These are phyloP conservation scores for Bruguiera gymnorhiza DNA, from an alignment of 345 rosid genomes.

Conservation along the genomic window DNA sequence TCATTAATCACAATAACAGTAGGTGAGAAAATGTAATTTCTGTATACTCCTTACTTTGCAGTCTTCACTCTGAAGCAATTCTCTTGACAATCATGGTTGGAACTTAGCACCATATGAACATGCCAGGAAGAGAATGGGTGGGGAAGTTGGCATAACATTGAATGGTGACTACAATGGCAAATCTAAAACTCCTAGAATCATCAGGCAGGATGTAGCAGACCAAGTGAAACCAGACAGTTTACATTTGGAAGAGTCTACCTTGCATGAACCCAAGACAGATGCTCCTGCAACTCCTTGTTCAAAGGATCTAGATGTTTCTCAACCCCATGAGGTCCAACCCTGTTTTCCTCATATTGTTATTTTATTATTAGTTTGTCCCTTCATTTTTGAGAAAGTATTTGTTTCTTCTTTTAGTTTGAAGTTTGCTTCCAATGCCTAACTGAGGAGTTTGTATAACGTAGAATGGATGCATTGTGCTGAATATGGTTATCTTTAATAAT, in stretches of 20 bases:
- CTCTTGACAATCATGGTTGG: not conserved
- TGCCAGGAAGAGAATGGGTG: slow-evolving; percentile 51
- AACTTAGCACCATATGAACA: slow-evolving; percentile 11
- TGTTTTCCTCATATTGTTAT: not conserved
- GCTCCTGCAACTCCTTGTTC: slow-evolving; percentile 29
- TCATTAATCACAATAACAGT: slow-evolving; percentile 33
- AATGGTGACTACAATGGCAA: slow-evolving; percentile 50
- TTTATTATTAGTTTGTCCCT: not conserved
- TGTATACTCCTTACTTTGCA: slow-evolving; percentile 6
- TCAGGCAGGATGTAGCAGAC: slow-evolving; percentile 27
- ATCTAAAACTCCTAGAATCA: slow-evolving; percentile 31
- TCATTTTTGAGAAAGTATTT: not conserved
- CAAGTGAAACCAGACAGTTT: slow-evolving; percentile 27
- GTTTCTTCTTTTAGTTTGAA: not conserved
- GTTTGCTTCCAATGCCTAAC: not conserved
- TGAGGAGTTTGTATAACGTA: not conserved
- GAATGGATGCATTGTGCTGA: not conserved
- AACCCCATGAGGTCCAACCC: slow-evolving; percentile 32
- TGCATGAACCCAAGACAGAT: slow-evolving; percentile 26
- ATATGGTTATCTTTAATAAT: not conserved
- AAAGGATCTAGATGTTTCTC: slow-evolving; percentile 29
- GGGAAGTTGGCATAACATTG: slow-evolving; percentile 31
- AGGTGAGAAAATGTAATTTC: slow-evolving; percentile 38
- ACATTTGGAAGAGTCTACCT: slow-evolving; percentile 29
- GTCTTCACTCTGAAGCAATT: not conserved